Conservation (phyloP, 2,329 filamentous ascomycete genomes). For the Colletotrichum plurivorum region DNA sequence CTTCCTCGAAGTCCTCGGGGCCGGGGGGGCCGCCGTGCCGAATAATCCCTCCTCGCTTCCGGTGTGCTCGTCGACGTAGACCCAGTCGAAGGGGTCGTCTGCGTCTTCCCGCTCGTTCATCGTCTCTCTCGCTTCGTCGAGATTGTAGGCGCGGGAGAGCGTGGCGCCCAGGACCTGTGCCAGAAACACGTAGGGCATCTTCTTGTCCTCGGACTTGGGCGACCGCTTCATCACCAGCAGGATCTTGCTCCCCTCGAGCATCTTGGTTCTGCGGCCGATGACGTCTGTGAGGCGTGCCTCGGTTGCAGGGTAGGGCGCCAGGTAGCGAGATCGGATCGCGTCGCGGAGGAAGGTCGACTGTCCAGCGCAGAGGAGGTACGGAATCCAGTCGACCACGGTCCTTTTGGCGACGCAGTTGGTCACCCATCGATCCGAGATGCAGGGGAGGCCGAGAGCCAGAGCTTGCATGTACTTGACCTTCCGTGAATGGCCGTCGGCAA, state of each 20-base stretch:
- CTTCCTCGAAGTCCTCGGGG: conserved; percentile 56
- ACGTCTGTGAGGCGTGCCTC: conserved; percentile 70
- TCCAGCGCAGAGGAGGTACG: conserved; percentile 89
- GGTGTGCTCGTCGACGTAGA: conserved; percentile 81
- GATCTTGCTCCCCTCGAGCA: conserved; percentile 76
- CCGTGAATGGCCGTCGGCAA: conserved; percentile 88
- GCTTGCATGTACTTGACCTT: conserved; percentile 96
- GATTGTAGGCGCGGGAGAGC: conserved; percentile 75
- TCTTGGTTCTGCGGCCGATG: conserved; percentile 70
- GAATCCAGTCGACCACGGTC: conserved; percentile 78
- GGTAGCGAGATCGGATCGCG: conserved; percentile 80
- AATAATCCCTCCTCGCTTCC: conserved; percentile 68
- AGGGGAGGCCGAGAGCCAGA: conserved; percentile 89
- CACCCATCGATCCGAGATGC: conserved; percentile 87
- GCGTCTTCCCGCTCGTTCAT: conserved; percentile 66
- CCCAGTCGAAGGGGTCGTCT: conserved; percentile 75
- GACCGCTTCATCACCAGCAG: conserved; percentile 79
- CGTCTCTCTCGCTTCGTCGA: conserved; percentile 74
- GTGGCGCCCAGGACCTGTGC: conserved; percentile 83
- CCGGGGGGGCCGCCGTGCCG: conserved; percentile 35
- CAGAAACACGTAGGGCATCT: conserved; percentile 84
- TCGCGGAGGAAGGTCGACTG: conserved; percentile 83
- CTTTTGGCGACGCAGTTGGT: conserved; percentile 76
- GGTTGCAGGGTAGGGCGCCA: conserved; percentile 72
- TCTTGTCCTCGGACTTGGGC: conserved; percentile 70